Evolutionary conservation across 2,329 filamentous ascomycete genomes (phyloP), one percentile per base, ranked within the genome.

Genomic region (Ampelomyces quisqualis): DNA sequence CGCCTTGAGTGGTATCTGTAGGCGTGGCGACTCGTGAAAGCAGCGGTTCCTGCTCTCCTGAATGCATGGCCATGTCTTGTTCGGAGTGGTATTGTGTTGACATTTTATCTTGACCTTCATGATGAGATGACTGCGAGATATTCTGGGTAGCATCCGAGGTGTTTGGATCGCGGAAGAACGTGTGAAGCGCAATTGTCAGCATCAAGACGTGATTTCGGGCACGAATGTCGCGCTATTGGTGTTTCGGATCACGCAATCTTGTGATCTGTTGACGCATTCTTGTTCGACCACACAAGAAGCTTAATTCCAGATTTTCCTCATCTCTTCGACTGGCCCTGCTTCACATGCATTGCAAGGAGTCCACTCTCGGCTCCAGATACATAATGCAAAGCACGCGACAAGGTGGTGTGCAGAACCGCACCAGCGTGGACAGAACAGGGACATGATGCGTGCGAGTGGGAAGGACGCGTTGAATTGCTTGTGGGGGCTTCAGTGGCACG

Each of bases 21-120:
- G 42, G 42, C 9, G 56, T 51, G 2, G 41, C 26, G 1, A 49
- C 50, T 6, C 45, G 47, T 7, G 47, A 46, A 11, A 64, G 50
- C 6, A 64, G 44, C 9, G 59, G 60, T 15, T 62, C 55, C 13
- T 43, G 43, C 8, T 48, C 37, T 13, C 40, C 34, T 17, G 37
- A 17, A 20, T 50, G 17, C 53, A 62, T 60, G 19, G n/a, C 43
- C 21, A 17, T 19, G 18, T 35, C 20, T 18, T 30, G 41, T 9
- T 24, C 31, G 31, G 9, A 24, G n/a, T 22, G 21, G 34, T 40
- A 27, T 24, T 17, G n/a, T 23, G 34, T 39, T 26, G 26, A 18
- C 9, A 20, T 15, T 6, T 15, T 20, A 11, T 2, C 3, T 14
- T 8, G 15, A 14, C 17, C 8, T 7, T n/a, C n/a, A n/a, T n/a